Evolutionary conservation across 139 green algal species (phyloP).

Genomic region (Chlamydomonas asymmetrica): DNA sequence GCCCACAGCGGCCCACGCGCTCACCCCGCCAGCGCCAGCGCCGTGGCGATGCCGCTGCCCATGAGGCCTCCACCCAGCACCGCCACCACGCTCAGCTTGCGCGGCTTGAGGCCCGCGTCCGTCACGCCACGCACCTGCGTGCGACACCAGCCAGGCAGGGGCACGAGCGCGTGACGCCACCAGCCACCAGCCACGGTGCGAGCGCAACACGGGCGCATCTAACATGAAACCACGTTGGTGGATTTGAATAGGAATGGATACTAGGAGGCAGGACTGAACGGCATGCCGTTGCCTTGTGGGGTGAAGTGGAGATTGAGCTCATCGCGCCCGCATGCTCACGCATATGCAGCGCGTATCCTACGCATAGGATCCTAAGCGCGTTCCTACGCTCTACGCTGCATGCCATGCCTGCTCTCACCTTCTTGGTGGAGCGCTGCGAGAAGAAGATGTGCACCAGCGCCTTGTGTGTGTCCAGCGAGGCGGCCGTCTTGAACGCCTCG

Average conservation of each 20-base stretch:
- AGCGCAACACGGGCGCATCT: too few relatives aligned
- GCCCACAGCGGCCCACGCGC: too few relatives aligned
- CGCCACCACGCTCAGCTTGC: constrained; percentile 76
- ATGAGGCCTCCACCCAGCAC: constrained; percentile 97
- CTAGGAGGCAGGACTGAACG: too few relatives aligned
- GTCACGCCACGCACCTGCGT: constrained; percentile 73
- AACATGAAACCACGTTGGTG: too few relatives aligned
- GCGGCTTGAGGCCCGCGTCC: constrained; percentile 83
- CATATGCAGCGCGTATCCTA: too few relatives aligned
- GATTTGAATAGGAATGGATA: too few relatives aligned
- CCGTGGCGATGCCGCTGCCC: constrained; percentile 95
- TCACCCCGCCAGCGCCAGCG: constrained; percentile 74
- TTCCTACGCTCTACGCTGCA: too few relatives aligned
- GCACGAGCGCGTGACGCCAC: neutral
- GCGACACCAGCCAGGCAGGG: neutral
- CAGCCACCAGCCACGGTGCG: neutral
- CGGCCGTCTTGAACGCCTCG: constrained; percentile 73
- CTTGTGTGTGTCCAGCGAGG: constrained; percentile 84
- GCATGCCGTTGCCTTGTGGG: too few relatives aligned
- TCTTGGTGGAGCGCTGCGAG: constrained; percentile 90
- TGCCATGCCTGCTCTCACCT: constrained; percentile 59
- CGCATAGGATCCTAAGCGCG: too few relatives aligned
- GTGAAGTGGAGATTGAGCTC: too few relatives aligned
- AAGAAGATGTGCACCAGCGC: constrained; percentile 99
- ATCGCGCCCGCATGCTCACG: too few relatives aligned